Conservation (phyloP, 225 moss, liverwort and hornwort species). For the Pseudisothecium myosuroides region DNA sequence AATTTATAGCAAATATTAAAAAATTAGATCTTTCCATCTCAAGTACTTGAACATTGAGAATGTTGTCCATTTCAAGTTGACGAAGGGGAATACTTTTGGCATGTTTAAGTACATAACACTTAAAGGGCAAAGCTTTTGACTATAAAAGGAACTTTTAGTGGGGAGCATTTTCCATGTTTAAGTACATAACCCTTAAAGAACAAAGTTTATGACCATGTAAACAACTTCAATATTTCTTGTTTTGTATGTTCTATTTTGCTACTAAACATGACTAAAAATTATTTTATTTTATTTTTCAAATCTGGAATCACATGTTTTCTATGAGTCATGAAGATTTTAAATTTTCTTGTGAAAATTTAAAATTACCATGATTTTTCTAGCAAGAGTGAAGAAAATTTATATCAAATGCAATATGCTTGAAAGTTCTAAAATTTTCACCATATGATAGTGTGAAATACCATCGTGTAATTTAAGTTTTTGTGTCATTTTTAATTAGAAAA, state of each 20-base stretch:
- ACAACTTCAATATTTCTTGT: background rate
- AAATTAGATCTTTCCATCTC: background rate
- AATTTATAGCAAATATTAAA: background rate
- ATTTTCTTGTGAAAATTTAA: background rate
- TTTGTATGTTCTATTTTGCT: background rate
- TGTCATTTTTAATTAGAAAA: background rate
- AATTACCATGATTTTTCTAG: background rate
- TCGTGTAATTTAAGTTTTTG: background rate
- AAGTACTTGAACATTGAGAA: background rate
- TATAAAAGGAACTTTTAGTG: background rate
- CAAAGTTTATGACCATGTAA: fast-evolving
- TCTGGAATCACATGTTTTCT: background rate
- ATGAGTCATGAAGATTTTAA: fast-evolving
- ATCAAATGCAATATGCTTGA: background rate
- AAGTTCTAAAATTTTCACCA: background rate
- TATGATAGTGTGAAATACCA: background rate
- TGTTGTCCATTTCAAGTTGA: no score
- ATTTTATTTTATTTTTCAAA: background rate
- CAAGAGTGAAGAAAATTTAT: background rate
- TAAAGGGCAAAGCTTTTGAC: background rate
- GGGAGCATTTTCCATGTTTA: background rate
- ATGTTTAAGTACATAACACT: background rate
- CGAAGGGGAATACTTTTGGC: background rate
- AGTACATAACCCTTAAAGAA: background rate
- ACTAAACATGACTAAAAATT: background rate